Evolutionary conservation across 331 rosid genomes (phyloP).

Genomic region (Erythrophleum ivorense): DNA sequence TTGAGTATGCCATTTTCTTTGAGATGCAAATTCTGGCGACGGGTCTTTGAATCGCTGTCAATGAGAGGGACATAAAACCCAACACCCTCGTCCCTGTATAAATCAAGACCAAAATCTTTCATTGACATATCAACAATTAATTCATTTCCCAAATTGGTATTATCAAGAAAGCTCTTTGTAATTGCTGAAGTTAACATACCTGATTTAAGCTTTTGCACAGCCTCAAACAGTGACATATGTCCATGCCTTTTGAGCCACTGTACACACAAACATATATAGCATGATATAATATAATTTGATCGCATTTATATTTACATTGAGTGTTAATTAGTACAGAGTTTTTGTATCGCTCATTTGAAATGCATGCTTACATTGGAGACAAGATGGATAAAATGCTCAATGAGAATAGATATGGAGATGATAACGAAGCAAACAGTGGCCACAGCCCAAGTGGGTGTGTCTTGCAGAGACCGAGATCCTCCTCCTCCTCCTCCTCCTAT

Average conservation of each 20-base stretch:
- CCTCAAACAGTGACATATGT: conserved; percentile 58
- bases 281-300: too few relatives aligned
- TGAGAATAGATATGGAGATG: conserved; percentile 52
- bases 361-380: conserved; percentile 39
- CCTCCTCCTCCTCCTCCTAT: conserved; percentile 8
- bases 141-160: too few relatives aligned
- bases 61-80: conserved; percentile 62
- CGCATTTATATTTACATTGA: too few relatives aligned
- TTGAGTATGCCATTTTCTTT: conserved; percentile 42
- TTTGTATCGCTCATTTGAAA: too few relatives aligned
- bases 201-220: conserved; percentile 69
- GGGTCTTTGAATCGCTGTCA: conserved; percentile 56
- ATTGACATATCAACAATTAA: too few relatives aligned
- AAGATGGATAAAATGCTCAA: conserved; percentile 61
- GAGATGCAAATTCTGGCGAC: conserved; percentile 62
- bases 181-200: conserved; percentile 36
- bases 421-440: conserved; percentile 62
- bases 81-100: conserved; percentile 57
- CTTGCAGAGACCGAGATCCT: conserved; percentile 45
- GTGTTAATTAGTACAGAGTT: too few relatives aligned
- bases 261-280: not conserved
- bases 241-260: conserved; percentile 58
- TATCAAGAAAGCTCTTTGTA: too few relatives aligned
- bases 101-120: not conserved
- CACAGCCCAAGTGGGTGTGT: conserved; percentile 67